A percentile compares a stretch with the other conserved stretches of the same genome.
Conservation (phyloP, 345 rosid species). For the Psidium friedrichsthalianum region DNA sequence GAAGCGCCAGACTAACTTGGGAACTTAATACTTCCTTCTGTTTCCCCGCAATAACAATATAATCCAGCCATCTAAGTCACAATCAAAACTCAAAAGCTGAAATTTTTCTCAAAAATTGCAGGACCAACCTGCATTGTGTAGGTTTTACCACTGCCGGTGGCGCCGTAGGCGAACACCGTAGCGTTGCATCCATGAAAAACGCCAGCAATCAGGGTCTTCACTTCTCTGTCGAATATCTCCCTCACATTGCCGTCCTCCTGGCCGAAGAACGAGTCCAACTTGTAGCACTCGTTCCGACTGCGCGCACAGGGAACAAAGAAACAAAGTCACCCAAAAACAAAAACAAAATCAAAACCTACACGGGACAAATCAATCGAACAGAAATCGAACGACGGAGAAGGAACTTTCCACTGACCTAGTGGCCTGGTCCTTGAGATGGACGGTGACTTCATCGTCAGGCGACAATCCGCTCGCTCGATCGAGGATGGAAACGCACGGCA, state of each 20-base stretch:
- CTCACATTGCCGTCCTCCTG: slow-evolving; percentile 52
- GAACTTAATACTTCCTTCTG: not conserved
- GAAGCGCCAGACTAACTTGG: not conserved
- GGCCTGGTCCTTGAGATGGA: slow-evolving; percentile 54
- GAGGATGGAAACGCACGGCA: slow-evolving; percentile 40
- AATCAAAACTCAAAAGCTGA: not conserved
- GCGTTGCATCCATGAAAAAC: slow-evolving; percentile 62
- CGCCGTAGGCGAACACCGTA: slow-evolving; percentile 87
- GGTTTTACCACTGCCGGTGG: slow-evolving; percentile 93
- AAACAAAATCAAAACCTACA: not conserved
- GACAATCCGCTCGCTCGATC: slow-evolving; percentile 12
- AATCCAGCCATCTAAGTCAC: not conserved
- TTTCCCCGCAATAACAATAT: not conserved
- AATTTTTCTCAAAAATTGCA: not conserved
- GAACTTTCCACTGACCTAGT: slow-evolving; percentile 34
- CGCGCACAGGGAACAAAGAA: not conserved
- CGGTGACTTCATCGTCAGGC: slow-evolving; percentile 36
- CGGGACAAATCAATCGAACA: not conserved
- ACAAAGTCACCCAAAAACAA: not conserved
- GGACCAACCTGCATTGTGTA: slow-evolving; percentile 77
- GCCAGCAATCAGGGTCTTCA: slow-evolving; percentile 52
- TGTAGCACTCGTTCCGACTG: slow-evolving; percentile 71
- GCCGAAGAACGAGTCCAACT: slow-evolving; percentile 69
- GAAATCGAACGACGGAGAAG: not conserved
- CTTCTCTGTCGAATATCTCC: slow-evolving; percentile 61